Evolutionary conservation across 2,329 filamentous ascomycete species (phyloP), one percentile per base, ranked within the genome.

Genomic region (Fusarium drepaniforme): DNA sequence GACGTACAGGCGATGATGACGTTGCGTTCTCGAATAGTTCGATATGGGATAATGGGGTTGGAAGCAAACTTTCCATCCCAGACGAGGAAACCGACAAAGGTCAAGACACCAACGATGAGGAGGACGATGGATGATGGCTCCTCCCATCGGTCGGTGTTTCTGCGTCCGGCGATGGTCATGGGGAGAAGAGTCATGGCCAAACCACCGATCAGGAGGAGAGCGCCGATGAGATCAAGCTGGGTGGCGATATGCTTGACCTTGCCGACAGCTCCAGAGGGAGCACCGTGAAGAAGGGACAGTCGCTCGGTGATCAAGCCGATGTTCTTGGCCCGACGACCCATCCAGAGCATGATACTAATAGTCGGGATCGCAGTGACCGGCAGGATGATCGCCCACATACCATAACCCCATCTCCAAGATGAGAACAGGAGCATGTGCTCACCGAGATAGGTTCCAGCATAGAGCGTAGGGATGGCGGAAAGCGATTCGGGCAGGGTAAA

Each of bases 401-500:
- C 74, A 0, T 74, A 75, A 0, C 74, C 74, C 73, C 73, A 74
- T 60, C 74, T 72, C 74, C 74, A 75, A 3, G 53, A 46, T 0
- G 74, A 74, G 1, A 60, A 28, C 0, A 72, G 37, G 0, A 75
- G 71, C 5, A 75, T 74, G 2, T 75, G 68, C 7, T 75, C 74
- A 3, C 74, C 74, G 0, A 75, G 51, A 6, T 76, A 74, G n/a
- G 74, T 76, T 57, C 74, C 74, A 1, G 38, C 73, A 28, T 75
- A 75, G 1, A 75, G 57, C 3, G 74, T 76, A 0, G 74, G 74
- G 15, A 75, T 75, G 1, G 74, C 74, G 0, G 74, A 61, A 25
- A 75, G 49, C 5, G 74, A 75, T 8, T 75, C 74, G 8, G 74
- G 74, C 0, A 75, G 60, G 0, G 74, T 74, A 18, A 76, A 74